phyloP scores from a whole-genome alignment of 441 rosid genomes.

The Brassica balearica region DNA sequence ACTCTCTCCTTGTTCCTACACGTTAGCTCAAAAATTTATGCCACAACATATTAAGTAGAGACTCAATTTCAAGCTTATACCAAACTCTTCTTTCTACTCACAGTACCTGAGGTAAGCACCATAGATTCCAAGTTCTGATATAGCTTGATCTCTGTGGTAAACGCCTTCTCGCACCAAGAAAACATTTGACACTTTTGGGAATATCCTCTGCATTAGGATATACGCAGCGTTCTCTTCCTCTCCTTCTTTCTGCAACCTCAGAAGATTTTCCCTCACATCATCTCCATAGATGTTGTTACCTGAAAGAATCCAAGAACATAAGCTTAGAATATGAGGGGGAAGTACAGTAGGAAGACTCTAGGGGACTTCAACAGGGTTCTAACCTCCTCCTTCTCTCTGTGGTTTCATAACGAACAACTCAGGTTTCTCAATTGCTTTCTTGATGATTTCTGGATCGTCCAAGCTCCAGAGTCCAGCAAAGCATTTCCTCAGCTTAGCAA shows the following conservation, averaged over 20 bases:
- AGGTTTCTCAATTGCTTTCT: slow-evolving; percentile 77
- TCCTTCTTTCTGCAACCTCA: slow-evolving; percentile 69
- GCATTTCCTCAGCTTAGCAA: slow-evolving; percentile 74
- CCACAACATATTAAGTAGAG: not conserved
- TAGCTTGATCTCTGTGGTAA: slow-evolving; percentile 69
- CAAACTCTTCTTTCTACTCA: not conserved
- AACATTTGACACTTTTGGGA: slow-evolving; percentile 67
- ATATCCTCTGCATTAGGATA: slow-evolving; percentile 96
- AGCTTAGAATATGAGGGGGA: not conserved
- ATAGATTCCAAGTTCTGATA: slow-evolving; percentile 91
- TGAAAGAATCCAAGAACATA: slow-evolving; percentile 41
- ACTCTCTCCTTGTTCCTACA: slow-evolving; percentile 87
- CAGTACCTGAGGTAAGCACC: slow-evolving; percentile 86
- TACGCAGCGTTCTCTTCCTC: slow-evolving; percentile 82
- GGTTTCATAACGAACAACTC: slow-evolving; percentile 92
- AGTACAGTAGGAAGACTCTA: not conserved
- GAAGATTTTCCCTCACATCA: slow-evolving; percentile 79
- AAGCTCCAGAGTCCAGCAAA: slow-evolving; percentile 98
- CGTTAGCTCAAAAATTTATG: slow-evolving; percentile 27
- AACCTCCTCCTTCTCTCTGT: slow-evolving; percentile 99
- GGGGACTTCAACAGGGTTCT: not conserved
- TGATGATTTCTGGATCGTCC: slow-evolving; percentile 69
- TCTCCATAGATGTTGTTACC: slow-evolving; percentile 95
- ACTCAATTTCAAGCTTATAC: slow-evolving; percentile 9
- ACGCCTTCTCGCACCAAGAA: slow-evolving; percentile 80